Evolutionary conservation across 2,329 filamentous ascomycete genomes (phyloP), one percentile per base, ranked within the genome.

Genomic region (Colletotrichum sp.): DNA sequence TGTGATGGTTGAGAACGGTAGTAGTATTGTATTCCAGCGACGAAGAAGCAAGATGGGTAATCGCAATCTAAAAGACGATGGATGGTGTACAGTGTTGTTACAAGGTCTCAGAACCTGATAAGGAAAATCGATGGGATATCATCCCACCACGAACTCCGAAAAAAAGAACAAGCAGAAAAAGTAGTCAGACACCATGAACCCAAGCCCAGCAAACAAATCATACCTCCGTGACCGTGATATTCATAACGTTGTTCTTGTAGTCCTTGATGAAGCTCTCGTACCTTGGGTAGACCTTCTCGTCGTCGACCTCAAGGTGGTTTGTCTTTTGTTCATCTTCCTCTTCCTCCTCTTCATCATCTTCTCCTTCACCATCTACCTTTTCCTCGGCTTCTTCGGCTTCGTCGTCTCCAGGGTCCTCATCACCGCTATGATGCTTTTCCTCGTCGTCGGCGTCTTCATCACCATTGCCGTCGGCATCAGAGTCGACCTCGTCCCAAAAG

Each of bases 261-360:
- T 76, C 74, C 71, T 69, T 44, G 49, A 76, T 76, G 65, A 74
- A 76, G 52, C 74, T 76, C 59, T 76, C 74, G 59, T 76, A 76
- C n/a, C 59, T 72, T 18, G 70, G 74, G 30, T 74, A 74, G 28
- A 76, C 34, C 16, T 49, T 67, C 57, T 30, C 59, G 2, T 66
- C 49, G 15, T 66, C 65, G 10, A 60, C 59, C 15, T 32, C 39
- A n/a, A 69, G 49, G 16, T 55, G 49, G 28, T 30, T 59, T 6
- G 30, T 62, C n/a, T 74, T 62, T 24, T 55, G 57, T 16, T 62
- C 71, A 12, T 71, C 30, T n/a, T 34, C 44, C 8, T 65, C 49
- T 7, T 57, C 39, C n/a, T 39, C 44, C 8, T 32, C 71, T 21
- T 21, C 44, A 8, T 18, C 59, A 5, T 59, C 65, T 55, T 66